Evolutionary conservation across 23 red algal species (phyloP).

Genomic region (Gracilaria domingensis): DNA sequence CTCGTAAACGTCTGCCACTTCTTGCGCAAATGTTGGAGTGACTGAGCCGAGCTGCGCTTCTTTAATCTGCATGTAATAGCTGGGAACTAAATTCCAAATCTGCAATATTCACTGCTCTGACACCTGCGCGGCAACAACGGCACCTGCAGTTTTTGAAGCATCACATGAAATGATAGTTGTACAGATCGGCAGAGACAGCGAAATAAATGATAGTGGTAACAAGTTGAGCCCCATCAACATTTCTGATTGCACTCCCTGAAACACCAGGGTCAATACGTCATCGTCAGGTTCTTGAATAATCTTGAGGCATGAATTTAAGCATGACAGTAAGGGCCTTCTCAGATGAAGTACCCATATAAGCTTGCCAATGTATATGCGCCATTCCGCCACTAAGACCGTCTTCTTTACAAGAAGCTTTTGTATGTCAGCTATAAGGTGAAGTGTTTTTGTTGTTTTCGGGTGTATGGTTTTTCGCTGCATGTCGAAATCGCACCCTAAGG

Average conservation of each 20-base stretch:
- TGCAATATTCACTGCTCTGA: background rate
- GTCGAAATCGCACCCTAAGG: background rate
- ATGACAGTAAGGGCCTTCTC: background rate
- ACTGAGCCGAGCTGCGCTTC: background rate
- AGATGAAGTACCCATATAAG: background rate
- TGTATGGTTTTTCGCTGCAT: background rate
- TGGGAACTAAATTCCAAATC: background rate
- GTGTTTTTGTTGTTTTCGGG: background rate
- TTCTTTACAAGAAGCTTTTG: background rate
- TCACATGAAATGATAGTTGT: background rate
- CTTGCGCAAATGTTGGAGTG: background rate
- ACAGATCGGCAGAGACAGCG: background rate
- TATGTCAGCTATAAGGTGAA: background rate
- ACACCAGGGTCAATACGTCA: background rate
- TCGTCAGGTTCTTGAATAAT: background rate
- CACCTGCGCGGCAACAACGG: background rate
- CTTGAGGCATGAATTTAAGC: constrained; percentile 8
- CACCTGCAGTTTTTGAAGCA: background rate
- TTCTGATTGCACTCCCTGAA: background rate
- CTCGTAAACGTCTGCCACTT: background rate
- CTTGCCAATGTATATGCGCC: constrained; percentile 8
- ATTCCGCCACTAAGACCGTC: too few relatives aligned
- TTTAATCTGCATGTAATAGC: background rate
- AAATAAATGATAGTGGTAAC: background rate
- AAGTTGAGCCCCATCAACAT: background rate